Conservation (phyloP, 768 basidiomycete genomes). For the Dioszegia crocea region DNA sequence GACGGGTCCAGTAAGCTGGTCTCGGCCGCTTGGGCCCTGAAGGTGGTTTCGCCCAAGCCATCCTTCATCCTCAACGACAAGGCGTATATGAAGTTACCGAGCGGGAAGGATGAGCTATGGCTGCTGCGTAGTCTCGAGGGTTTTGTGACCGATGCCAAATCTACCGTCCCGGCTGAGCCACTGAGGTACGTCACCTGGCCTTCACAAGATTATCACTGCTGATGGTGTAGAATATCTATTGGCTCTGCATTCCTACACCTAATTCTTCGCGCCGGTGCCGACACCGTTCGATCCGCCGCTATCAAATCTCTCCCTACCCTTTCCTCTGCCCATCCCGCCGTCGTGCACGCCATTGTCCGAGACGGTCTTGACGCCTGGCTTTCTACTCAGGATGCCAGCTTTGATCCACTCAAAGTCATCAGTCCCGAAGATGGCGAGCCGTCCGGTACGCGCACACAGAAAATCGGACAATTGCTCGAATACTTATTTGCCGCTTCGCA, state of each 20-base stretch:
- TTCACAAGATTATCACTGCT: neutral
- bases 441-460: slow-evolving; percentile 51
- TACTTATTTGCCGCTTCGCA: slow-evolving; percentile 18
- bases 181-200: slow-evolving; percentile 15
- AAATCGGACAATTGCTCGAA: slow-evolving; percentile 34
- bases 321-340: slow-evolving; percentile 53
- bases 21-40: slow-evolving; percentile 37
- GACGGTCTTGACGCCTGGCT: slow-evolving; percentile 57
- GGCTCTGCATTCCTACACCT: slow-evolving; percentile 69
- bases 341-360: slow-evolving; percentile 57
- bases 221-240: slow-evolving; percentile 56
- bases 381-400: slow-evolving; percentile 20
- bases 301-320: slow-evolving; percentile 52
- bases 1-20: slow-evolving; percentile 46
- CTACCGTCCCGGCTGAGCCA: slow-evolving; percentile 19
- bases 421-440: slow-evolving; percentile 52
- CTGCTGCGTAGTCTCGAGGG: slow-evolving; percentile 64
- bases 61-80: slow-evolving; percentile 86
- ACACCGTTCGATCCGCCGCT: slow-evolving; percentile 55
- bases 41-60: slow-evolving; percentile 61
- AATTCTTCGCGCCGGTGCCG: slow-evolving; percentile 59
- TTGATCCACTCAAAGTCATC: neutral
- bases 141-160: slow-evolving; percentile 22
- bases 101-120: slow-evolving; percentile 68
- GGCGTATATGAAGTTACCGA: slow-evolving; percentile 67